Percentiles rank a stretch among this genome's conserved stretches.
Conservation (phyloP, 1,284 basidiomycete species). For the Leccinum griseonigrum region DNA sequence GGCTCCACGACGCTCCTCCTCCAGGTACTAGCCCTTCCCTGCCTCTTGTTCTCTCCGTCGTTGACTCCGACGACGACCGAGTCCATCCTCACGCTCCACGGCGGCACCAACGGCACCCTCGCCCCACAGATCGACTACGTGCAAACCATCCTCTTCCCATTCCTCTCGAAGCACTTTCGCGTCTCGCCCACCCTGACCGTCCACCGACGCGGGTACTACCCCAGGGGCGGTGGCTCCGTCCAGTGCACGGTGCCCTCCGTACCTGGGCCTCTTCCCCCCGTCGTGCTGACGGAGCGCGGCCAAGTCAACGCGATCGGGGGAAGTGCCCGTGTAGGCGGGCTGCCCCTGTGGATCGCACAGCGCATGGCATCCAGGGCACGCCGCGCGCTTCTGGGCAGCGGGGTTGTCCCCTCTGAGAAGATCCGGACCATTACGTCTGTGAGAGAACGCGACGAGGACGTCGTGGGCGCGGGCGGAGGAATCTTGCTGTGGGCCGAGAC, state of each 20-base stretch:
- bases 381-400: conserved; percentile 35
- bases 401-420: conserved; percentile 19
- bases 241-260: conserved; percentile 42
- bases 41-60: conserved; percentile 52
- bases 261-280: conserved; percentile 41
- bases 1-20: conserved; percentile 67
- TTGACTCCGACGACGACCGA: conserved; percentile 6
- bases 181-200: conserved; percentile 46
- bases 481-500: conserved; percentile 72
- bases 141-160: conserved; percentile 61
- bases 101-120: conserved; percentile 65
- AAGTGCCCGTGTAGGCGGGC: conserved; percentile 58
- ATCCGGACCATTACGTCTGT: conserved; percentile 38
- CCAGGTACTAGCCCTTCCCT: conserved; percentile 61
- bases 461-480: conserved; percentile 61
- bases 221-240: conserved; percentile 66
- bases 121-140: conserved; percentile 75
- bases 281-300: conserved; percentile 54
- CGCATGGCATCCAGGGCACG: conserved; percentile 54
- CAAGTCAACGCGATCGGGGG: conserved; percentile 50
- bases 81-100: conserved; percentile 52
- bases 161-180: conserved; percentile 54
- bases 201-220: conserved; percentile 60
- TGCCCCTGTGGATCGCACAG: conserved; percentile 50
- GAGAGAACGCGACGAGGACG: conserved; percentile 47